Percentiles rank a stretch among this genome's conserved stretches.
These are phyloP conservation scores for Bolboschoenus planiculmis DNA, from an alignment of 176 grass and related monocot genomes.

Conservation along the genomic window DNA sequence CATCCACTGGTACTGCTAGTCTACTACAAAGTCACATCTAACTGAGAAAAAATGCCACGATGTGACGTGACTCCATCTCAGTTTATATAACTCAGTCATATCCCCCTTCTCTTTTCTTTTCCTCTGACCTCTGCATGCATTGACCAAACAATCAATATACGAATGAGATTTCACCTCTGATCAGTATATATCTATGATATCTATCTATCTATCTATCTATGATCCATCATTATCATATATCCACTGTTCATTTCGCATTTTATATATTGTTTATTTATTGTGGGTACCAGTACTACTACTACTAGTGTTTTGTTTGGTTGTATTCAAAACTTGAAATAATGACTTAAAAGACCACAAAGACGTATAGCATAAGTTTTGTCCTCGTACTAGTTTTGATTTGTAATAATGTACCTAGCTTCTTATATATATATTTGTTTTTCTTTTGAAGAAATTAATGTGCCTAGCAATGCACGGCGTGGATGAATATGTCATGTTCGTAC, in stretches of 20 bases:
- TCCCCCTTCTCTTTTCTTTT: background rate
- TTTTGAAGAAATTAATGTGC: background rate
- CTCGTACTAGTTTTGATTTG: background rate
- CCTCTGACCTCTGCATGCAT: background rate
- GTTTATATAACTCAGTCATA: background rate
- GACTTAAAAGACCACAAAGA: too few species aligned
- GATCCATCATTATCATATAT: background rate
- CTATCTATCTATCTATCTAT: too few species aligned
- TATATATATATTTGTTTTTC: background rate
- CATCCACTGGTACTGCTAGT: background rate
- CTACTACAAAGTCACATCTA: background rate
- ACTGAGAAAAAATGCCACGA: background rate
- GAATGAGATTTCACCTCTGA: background rate
- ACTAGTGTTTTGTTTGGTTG: too few species aligned
- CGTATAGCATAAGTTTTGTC: background rate
- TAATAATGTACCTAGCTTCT: too few species aligned
- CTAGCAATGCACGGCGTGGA: background rate
- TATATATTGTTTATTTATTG: too few species aligned
- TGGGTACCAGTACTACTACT: too few species aligned
- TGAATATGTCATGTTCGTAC: too few species aligned
- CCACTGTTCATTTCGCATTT: background rate
- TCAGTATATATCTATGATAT: too few species aligned
- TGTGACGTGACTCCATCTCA: background rate
- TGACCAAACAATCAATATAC: background rate
- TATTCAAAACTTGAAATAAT: too few species aligned